phyloP scores from a whole-genome alignment of 2,329 filamentous ascomycete species.

The Leptographium galeiforme region DNA sequence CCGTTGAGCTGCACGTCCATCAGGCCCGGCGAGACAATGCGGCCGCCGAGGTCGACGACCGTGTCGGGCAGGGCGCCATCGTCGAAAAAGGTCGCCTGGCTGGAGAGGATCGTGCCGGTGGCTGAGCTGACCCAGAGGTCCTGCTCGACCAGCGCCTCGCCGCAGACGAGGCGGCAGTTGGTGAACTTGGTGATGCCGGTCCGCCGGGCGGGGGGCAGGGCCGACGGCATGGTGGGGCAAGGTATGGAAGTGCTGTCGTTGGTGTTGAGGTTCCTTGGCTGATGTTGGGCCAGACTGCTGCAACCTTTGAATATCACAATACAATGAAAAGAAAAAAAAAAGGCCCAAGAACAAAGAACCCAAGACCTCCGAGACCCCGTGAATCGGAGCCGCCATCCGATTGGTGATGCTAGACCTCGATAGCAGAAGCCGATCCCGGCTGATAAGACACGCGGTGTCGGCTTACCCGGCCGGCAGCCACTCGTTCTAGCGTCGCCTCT shows the following conservation, averaged over 20 bases:
- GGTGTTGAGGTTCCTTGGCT: no score
- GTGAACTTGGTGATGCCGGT: constrained; percentile 69
- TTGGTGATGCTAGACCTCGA: no score
- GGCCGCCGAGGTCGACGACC: constrained; percentile 66
- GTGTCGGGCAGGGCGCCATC: constrained; percentile 56
- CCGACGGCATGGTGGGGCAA: neutral
- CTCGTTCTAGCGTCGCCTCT: no score
- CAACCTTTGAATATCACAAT: no score
- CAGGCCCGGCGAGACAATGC: constrained; percentile 72
- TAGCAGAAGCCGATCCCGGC: no score
- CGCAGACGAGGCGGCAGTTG: constrained; percentile 67
- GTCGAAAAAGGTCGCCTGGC: constrained; percentile 54
- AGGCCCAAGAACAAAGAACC: no score
- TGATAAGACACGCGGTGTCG: no score
- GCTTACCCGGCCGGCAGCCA: no score
- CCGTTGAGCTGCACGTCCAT: constrained; percentile 91
- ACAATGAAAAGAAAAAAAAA: no score
- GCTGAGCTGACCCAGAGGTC: constrained; percentile 82
- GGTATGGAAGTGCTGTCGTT: neutral
- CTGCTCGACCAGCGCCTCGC: constrained; percentile 52
- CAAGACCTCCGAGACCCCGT: no score
- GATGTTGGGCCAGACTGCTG: no score
- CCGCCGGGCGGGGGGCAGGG: constrained; percentile 20
- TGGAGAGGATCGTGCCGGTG: constrained; percentile 73
- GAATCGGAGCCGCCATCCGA: no score